Evolutionary conservation across 208 protist species (phyloP).

Genomic region (Acanthamoeba royreba): DNA sequence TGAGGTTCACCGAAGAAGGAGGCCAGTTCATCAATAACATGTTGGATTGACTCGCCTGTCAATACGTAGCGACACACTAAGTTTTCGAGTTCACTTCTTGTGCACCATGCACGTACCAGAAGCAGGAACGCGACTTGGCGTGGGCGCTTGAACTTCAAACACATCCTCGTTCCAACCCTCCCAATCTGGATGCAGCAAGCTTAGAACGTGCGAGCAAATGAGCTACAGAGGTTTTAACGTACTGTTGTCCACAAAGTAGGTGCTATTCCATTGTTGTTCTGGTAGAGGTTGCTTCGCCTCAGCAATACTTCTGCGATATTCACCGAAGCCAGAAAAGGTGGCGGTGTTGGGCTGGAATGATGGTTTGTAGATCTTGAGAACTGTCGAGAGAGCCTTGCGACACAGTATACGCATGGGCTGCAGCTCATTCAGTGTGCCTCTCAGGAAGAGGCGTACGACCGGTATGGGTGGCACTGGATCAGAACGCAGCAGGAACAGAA

Average conservation of each 20-base stretch:
- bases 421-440: background rate
- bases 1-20: background rate
- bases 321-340: background rate
- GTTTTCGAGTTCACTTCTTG: no score
- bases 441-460: background rate
- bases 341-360: background rate
- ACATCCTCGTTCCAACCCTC: background rate
- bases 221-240: background rate
- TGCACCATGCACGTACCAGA: background rate
- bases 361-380: constrained; percentile 38
- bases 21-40: background rate
- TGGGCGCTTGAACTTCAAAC: background rate
- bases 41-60: background rate
- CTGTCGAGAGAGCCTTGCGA: background rate
- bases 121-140: background rate
- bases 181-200: background rate
- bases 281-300: background rate
- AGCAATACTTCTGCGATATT: background rate
- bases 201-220: background rate
- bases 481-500: background rate
- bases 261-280: background rate
- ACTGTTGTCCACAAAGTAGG: background rate
- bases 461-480: background rate
- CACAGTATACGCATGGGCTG: background rate
- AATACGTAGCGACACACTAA: no score